Evolutionary conservation across 1,139 yeast species (phyloP), one percentile per base, ranked within the genome.

Genomic region (Scheffersomyces lignicola): DNA sequence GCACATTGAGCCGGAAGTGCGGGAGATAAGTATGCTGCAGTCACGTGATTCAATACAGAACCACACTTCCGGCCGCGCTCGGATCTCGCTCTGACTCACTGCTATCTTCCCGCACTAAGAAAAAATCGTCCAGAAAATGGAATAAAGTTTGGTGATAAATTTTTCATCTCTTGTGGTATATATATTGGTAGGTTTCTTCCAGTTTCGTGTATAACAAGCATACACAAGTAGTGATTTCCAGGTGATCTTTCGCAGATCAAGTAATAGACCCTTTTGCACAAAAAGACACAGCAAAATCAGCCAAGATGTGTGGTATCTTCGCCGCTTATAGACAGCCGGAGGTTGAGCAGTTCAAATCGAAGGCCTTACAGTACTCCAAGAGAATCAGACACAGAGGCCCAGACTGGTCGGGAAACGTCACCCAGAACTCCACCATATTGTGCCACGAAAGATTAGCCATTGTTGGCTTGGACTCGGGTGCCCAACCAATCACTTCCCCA

Each of bases 331-430:
- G 75, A 64, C 90, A 85, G 57, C 84, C 82, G 33, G 85, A 88
- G 47, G 80, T 86, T 42, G 82, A 83, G 52, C 68, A 74, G 40
- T 92, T 87, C 76, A 92, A 90, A 67, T 77, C 83, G 40, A 82
- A 81, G 58, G 97, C 97, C 32, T 74, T 92, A 47, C 94, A 87
- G 60, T 76, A 87, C 58, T 78, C 97, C 46, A 90, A 89, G 67
- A 77, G 89, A 65, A 83, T 90, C 60, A 84, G 98, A 70, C 98
- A 92, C 67, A 84, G 98, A 68, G 98, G 98, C 52, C 98, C 98
- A 48, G 98, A 92, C 69, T 92, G 98, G 98, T 79, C 90, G 31
- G 98, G 98, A 56, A 89, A 88, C 79, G 62, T 77, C 47, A 70
- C 77, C 47, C 79, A 81, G 56, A 87, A 88, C 78, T 64, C 72